Evolutionary conservation across 2,329 filamentous ascomycete species (phyloP), one percentile per base, ranked within the genome.

Genomic region (Xylariaceae sp.): DNA sequence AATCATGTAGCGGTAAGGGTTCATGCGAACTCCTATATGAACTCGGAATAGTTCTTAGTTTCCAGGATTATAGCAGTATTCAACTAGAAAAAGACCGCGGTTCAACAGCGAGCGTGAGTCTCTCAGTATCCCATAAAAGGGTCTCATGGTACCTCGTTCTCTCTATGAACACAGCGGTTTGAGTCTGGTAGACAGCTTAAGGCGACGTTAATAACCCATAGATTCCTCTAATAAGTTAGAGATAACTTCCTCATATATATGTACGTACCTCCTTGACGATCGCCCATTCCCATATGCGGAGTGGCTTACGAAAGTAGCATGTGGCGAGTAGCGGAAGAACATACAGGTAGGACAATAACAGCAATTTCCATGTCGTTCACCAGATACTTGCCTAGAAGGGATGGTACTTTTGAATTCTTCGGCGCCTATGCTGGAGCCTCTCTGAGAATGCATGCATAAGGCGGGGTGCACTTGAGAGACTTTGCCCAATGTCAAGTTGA

Each of bases 361-460:
- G 57, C 44, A 57, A 45, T 49, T 40, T 31, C 43, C 29, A 31
- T 46, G 39, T 37, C 34, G 48, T 53, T 56, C 47, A 53, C 28
- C 34, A 24, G 17, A 56, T 53, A 56, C 48, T 53, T 53, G 39
- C 48, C 48, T 50, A 53, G 40, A 29, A 50, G 37, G 53, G 44
- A 28, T 57, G 57, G 46, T 28, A 19, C 28, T 29, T 49, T 23
- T 23, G 24, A 54, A 33, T 24, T 6, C 28, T 19, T 36, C 29
- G 52, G 51, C 45, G 36, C 40, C 40, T 46, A 58, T 34, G 12
- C 34, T 46, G 34, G 34, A 58, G 36, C 28, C 37, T 46, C 19
- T 44, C 46, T 24, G 23, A 26, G 29, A 33, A 47, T 41, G 16
- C 34, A 43, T 55, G 24, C 34, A 47, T 44, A 6, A 23, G 46